These are phyloP conservation scores for Tetraselmis chui DNA, from an alignment of 139 green algal species.

Conservation along the genomic window DNA sequence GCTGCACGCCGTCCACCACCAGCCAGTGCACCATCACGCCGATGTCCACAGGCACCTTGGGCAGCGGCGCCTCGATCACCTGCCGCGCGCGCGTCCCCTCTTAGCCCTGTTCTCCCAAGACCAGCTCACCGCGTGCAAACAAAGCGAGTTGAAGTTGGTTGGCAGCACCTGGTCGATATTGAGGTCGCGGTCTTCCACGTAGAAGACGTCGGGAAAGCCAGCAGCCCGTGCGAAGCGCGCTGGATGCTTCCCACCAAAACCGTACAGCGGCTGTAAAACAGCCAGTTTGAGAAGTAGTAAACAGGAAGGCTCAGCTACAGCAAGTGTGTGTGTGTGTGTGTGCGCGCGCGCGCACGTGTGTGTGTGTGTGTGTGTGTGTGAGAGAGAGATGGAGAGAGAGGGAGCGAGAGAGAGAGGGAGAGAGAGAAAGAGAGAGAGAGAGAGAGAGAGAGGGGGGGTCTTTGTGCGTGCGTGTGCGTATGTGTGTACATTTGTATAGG, in stretches of 20 bases:
- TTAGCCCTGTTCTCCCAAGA: not conserved
- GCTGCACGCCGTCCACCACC: constrained; percentile 81
- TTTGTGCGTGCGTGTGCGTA: too few relatives aligned
- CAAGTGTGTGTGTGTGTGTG: too few relatives aligned
- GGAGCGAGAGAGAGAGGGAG: too few relatives aligned
- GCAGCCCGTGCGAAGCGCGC: constrained; percentile 54
- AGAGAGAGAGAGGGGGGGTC: too few relatives aligned
- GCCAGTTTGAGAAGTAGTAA: too few relatives aligned
- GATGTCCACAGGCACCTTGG: constrained; percentile 59
- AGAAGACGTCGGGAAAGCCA: constrained; percentile 67
- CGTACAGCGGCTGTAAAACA: constrained; percentile 63
- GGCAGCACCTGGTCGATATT: constrained; percentile 41
- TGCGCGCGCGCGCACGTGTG: too few relatives aligned
- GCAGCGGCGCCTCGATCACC: constrained; percentile 57
- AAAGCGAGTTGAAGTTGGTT: not conserved
- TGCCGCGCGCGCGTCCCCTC: constrained; percentile 11
- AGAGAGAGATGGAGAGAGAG: too few relatives aligned
- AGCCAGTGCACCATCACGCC: constrained; percentile 83
- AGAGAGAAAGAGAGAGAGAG: too few relatives aligned
- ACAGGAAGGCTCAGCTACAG: too few relatives aligned
- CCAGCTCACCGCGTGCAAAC: not conserved
- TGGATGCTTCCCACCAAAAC: constrained; percentile 56
- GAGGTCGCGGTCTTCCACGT: constrained; percentile 48
- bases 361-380: too few relatives aligned
- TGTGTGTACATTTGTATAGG: too few relatives aligned